phyloP scores from a whole-genome alignment of 192 early-diverging fungal genomes.

The Coemansia sp. region DNA sequence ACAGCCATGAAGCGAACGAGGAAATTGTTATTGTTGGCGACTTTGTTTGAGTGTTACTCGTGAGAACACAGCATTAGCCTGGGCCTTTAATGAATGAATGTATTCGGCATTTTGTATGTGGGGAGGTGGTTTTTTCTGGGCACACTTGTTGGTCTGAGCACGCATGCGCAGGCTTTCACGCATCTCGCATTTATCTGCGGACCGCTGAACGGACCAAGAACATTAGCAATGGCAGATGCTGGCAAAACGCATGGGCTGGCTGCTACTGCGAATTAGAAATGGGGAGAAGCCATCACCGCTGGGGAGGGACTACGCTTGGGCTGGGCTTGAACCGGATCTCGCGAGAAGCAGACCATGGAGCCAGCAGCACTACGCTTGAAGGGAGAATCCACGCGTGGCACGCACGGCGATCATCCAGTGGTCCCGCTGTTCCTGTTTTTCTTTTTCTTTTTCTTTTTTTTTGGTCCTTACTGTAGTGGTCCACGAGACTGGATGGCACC shows the following conservation, averaged over 20 bases:
- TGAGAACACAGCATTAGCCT: neutral
- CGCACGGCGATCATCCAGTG: neutral
- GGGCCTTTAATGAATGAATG: neutral
- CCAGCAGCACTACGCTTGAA: neutral
- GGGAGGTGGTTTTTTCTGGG: neutral
- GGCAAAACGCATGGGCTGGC: neutral
- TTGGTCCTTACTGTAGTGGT: neutral
- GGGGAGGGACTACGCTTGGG: neutral
- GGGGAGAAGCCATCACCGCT: neutral
- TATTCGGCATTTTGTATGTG: neutral
- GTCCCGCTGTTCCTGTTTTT: conserved; percentile 1
- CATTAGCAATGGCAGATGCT: neutral
- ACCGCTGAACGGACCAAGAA: neutral
- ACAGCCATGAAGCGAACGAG: conserved; percentile 10
- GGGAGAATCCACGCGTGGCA: neutral
- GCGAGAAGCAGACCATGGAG: neutral
- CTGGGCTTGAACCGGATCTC: neutral
- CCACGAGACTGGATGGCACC: neutral
- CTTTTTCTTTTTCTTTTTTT: neutral
- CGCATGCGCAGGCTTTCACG: neutral
- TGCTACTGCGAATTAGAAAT: neutral
- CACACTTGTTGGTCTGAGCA: neutral
- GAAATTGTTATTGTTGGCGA: conserved; percentile 19
- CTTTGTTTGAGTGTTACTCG: conserved; percentile 6
- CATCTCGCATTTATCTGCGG: neutral